A percentile compares a stretch with the other conserved stretches of the same genome.
These are phyloP conservation scores for Ceratocystis variospora DNA, from an alignment of 2,329 filamentous ascomycete genomes.

Conservation along the genomic window DNA sequence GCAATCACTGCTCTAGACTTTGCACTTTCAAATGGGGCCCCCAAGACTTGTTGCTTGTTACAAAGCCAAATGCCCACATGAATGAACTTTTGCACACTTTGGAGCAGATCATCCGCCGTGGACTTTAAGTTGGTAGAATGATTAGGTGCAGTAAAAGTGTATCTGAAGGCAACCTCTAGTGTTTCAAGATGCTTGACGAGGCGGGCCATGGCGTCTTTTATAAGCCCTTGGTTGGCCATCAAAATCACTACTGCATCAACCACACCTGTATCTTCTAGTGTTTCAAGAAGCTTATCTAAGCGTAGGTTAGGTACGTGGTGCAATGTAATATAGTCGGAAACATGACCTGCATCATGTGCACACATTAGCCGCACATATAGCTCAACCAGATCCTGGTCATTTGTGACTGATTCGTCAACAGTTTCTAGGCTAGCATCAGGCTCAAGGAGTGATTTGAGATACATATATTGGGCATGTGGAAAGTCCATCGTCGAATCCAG, in stretches of 20 bases:
- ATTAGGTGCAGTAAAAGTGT: conserved; percentile 51
- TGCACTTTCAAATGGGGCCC: neutral
- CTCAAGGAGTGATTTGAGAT: conserved; percentile 64
- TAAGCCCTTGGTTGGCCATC: conserved; percentile 75
- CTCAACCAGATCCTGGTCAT: conserved; percentile 55
- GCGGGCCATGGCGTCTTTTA: conserved; percentile 69
- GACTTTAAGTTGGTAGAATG: conserved; percentile 42
- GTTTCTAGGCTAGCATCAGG: conserved; percentile 24
- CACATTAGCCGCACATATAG: conserved; percentile 87
- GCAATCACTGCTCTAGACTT: neutral
- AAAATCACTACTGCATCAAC: conserved; percentile 87
- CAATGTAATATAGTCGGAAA: conserved; percentile 68
- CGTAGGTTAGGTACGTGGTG: conserved; percentile 65
- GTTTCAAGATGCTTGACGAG: conserved; percentile 69
- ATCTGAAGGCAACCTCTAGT: conserved; percentile 63
- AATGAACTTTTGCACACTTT: conserved; percentile 73
- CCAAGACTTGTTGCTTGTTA: conserved; percentile 49
- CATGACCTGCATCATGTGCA: conserved; percentile 63
- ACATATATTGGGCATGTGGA: conserved; percentile 56
- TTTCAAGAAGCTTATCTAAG: conserved; percentile 67
- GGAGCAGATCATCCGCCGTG: conserved; percentile 58
- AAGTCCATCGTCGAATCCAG: conserved; percentile 43
- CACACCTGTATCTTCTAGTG: conserved; percentile 77
- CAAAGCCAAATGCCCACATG: conserved; percentile 94
- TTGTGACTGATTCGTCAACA: conserved; percentile 22